These are phyloP conservation scores for Meripilus lineatus DNA, from an alignment of 1,284 basidiomycete genomes.

Conservation along the genomic window DNA sequence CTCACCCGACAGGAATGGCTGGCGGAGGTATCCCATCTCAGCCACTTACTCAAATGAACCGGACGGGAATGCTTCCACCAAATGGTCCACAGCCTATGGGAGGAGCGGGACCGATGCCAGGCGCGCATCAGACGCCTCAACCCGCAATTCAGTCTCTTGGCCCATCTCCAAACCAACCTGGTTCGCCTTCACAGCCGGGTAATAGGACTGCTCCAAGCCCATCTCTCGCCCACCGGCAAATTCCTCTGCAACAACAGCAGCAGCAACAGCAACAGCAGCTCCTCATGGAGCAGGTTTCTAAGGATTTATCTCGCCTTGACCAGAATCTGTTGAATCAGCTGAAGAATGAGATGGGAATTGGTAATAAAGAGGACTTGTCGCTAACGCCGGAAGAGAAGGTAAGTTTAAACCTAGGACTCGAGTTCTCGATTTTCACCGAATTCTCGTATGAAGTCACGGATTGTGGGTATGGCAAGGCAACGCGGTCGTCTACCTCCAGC, in stretches of 20 bases:
- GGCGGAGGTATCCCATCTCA: slow-evolving; percentile 32
- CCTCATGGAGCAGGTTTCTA: slow-evolving; percentile 16
- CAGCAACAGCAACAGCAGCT: slow-evolving; percentile 5
- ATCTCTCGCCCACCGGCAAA: slow-evolving; percentile 42
- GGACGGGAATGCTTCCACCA: slow-evolving; percentile 49
- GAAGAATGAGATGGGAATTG: slow-evolving; percentile 43
- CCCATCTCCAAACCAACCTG: slow-evolving; percentile 53
- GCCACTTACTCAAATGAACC: slow-evolving; percentile 28
- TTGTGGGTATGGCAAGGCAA: slow-evolving; percentile 28
- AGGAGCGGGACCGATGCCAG: slow-evolving; percentile 26
- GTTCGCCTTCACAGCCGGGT: slow-evolving; percentile 39
- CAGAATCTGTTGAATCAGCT: slow-evolving; percentile 26
- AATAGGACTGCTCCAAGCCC: slow-evolving; percentile 52
- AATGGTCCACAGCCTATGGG: slow-evolving; percentile 28
- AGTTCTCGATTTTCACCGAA: slow-evolving; percentile 8
- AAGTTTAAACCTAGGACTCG: slow-evolving; percentile 15
- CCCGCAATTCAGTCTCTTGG: slow-evolving; percentile 33
- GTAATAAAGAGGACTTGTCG: slow-evolving; percentile 41
- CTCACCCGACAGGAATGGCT: slow-evolving; percentile 39
- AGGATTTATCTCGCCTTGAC: slow-evolving; percentile 37
- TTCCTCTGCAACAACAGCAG: slow-evolving; percentile 21
- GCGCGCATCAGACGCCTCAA: slow-evolving; percentile 37
- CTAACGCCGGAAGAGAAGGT: slow-evolving; percentile 57
- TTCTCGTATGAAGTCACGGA: slow-evolving; percentile 29
- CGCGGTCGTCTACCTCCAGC: slow-evolving; percentile 12